phyloP scores from a whole-genome alignment of 108 stramenopile genomes.

The Phaeodactylum tricornutum region DNA sequence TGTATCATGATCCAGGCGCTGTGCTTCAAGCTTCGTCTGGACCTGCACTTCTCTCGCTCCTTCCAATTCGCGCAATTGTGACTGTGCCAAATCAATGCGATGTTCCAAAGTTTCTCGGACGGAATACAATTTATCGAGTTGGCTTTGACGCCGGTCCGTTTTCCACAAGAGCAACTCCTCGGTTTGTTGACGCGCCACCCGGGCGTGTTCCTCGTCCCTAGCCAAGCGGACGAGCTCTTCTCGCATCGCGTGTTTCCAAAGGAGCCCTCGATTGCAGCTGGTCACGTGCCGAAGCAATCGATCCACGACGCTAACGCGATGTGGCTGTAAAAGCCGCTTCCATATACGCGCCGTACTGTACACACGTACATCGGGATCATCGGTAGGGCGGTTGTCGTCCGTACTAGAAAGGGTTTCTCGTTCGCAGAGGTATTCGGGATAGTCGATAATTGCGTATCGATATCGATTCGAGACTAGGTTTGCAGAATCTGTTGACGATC shows the following conservation, averaged over 20 bases:
- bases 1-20: not conserved
- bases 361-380: not conserved
- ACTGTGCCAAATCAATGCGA: constrained; percentile 12
- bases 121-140: constrained; percentile 23
- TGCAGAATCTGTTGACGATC: not conserved
- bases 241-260: constrained; percentile 24
- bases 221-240: constrained; percentile 13
- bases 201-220: constrained; percentile 6
- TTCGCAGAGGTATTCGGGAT: not conserved
- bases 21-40: constrained; percentile 3
- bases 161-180: constrained; percentile 17
- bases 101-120: constrained; percentile 32
- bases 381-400: not conserved
- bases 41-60: constrained; percentile 7
- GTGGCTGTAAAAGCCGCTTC: constrained; percentile 47
- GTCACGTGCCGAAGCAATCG: constrained; percentile 15
- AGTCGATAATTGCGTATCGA: no score
- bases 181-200: constrained; percentile 1
- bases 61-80: constrained; percentile 12
- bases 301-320: constrained; percentile 27
- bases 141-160: constrained; percentile 5
- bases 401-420: not conserved
- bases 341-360: constrained; percentile 36
- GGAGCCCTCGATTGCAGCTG: constrained; percentile 10
- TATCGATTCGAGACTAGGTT: no score